These are phyloP conservation scores for Mycena epipterygia DNA, from an alignment of 768 basidiomycete genomes.

Conservation along the genomic window DNA sequence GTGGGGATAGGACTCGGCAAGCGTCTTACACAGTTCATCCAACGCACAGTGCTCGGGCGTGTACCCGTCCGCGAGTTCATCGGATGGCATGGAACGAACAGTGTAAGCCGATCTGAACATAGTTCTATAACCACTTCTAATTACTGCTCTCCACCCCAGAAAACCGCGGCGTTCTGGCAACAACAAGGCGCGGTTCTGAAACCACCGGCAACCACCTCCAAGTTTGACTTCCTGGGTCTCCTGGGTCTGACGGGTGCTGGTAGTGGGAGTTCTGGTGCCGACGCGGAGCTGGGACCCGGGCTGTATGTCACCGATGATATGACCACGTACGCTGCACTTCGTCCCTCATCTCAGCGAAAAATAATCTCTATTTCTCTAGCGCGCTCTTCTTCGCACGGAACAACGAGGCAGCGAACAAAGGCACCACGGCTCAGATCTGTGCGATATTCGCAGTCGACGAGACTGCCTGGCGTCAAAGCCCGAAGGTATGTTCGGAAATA, in stretches of 20 bases:
- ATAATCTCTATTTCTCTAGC: neutral
- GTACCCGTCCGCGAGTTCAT: neutral
- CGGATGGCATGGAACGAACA: neutral
- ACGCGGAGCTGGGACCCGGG: slow-evolving; percentile 1
- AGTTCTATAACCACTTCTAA: neutral
- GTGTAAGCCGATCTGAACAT: neutral
- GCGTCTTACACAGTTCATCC: neutral
- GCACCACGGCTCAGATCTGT: neutral
- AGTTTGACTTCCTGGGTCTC: neutral
- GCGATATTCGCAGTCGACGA: neutral
- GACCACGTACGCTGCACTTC: neutral
- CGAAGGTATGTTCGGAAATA: neutral
- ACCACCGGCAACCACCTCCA: neutral
- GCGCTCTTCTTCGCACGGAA: neutral
- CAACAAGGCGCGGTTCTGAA: neutral
- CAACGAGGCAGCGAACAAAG: neutral
- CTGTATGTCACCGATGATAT: neutral
- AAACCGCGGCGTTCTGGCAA: neutral
- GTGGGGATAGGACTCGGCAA: neutral
- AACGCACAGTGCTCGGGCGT: neutral
- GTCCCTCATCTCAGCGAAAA: neutral
- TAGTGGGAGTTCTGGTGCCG: neutral
- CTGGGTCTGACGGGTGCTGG: neutral
- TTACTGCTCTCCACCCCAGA: neutral
- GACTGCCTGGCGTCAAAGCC: neutral